These are phyloP conservation scores for Hippophae gyantsensis DNA, from an alignment of 306 rosid species.

Conservation along the genomic window DNA sequence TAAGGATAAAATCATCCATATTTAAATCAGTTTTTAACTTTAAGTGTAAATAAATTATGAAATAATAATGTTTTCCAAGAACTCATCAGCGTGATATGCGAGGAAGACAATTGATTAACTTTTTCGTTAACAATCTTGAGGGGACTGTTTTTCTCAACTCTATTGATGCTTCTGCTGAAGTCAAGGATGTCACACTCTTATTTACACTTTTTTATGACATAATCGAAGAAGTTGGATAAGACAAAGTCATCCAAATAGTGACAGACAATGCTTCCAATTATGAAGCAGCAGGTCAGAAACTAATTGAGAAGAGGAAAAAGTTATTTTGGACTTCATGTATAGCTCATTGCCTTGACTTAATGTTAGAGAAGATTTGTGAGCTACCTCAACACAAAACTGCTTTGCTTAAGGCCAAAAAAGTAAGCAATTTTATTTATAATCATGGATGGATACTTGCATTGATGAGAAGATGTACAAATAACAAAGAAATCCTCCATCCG, in stretches of 20 bases:
- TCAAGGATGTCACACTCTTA: neutral
- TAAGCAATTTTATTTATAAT: too few relatives aligned
- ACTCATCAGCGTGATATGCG: neutral
- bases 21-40: too few relatives aligned
- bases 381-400: neutral
- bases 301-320: neutral
- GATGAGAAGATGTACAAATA: too few relatives aligned
- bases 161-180: neutral
- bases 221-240: neutral
- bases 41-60: too few relatives aligned
- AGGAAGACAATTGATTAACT: neutral
- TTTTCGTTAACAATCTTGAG: neutral
- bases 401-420: too few relatives aligned
- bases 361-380: neutral
- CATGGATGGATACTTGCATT: too few relatives aligned
- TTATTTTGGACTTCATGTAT: neutral
- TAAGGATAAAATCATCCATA: too few relatives aligned
- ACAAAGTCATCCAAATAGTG: neutral
- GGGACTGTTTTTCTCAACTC: neutral
- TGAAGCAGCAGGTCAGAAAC: neutral
- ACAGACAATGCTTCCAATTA: neutral
- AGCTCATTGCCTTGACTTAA: neutral
- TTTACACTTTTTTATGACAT: neutral
- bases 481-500: too few relatives aligned
- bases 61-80: too few relatives aligned